A percentile compares a stretch with the other conserved stretches of the same genome.
Conservation (phyloP, 176 grass and related monocot genomes). For the Eleusine coracana region DNA sequence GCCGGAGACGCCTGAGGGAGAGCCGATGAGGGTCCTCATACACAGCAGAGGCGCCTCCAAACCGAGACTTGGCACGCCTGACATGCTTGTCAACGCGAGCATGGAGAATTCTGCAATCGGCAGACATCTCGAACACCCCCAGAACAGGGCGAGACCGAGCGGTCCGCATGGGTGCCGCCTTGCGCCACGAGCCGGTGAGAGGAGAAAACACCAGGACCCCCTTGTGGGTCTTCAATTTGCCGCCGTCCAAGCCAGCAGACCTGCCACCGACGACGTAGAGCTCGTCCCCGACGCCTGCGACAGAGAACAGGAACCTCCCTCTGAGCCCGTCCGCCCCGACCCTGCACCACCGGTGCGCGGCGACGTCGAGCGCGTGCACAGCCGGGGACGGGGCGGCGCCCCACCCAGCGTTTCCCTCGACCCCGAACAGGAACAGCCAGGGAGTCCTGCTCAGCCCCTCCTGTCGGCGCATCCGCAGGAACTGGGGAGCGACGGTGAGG, state of each 20-base stretch:
- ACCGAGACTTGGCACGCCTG: constrained; percentile 35
- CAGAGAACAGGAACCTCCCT: constrained; percentile 68
- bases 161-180: constrained; percentile 66
- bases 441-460: constrained; percentile 40
- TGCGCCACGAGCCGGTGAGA: constrained; percentile 61
- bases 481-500: constrained; percentile 63
- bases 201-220: constrained; percentile 73
- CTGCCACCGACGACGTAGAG: constrained; percentile 75
- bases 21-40: constrained; percentile 78
- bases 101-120: constrained; percentile 53
- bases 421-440: constrained; percentile 81
- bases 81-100: constrained; percentile 23
- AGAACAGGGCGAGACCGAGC: constrained; percentile 69
- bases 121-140: constrained; percentile 70
- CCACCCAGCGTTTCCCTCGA: constrained; percentile 57
- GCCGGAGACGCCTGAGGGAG: constrained; percentile 60
- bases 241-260: constrained; percentile 37
- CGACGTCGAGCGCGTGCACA: constrained; percentile 80
- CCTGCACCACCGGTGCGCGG: constrained; percentile 55
- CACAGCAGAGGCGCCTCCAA: constrained; percentile 61
- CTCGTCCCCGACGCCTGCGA: constrained; percentile 56
- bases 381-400: constrained; percentile 39
- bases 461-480: constrained; percentile 56
- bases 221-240: constrained; percentile 66
- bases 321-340: constrained; percentile 45